Evolutionary conservation across 164 flowering plant genomes (phyloP), one percentile per base, ranked within the genome.

Genomic region (Paratinospora sagittata): DNA sequence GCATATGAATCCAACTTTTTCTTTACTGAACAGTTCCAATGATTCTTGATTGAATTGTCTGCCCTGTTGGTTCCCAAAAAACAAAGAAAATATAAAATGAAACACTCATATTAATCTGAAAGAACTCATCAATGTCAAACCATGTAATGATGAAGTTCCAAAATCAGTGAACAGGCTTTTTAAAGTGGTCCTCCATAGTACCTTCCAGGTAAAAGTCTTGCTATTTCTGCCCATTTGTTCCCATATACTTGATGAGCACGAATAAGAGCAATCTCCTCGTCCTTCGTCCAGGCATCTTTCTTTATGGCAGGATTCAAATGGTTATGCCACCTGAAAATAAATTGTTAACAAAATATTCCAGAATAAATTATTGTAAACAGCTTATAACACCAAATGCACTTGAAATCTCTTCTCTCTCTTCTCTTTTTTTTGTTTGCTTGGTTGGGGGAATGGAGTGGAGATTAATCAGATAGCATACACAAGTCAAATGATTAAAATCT

Each of bases 131-230:
- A 52, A n/a, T 13, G 19, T 19, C 58, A 52, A 52, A 47, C 1
- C 58, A 52, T 16, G 58, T 21, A 52, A 16, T 52, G 6, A 17
- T 52, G 58, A 6, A 17, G 19, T 52, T 52, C 58, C 4, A 52
- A n/a, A 39, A 52, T 52, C 58, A 52, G 58, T 16, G 6, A 6
- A 4, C 19, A 52, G 10, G 43, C 6, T 16, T 52, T 16, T 0
- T 52, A 52, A 33, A 3, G 43, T 57, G 24, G 67, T 52, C 64
- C 21, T 55, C 8, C 13, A 27, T n/a, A 8, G 57, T 81, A 86
- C 92, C 92, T 88, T 79, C 92, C 92, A 58, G 83, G 88, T 14
- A 88, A 69, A 71, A 81, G 62, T 77, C 73, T 88, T 9, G 90
- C 85, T 27, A 88, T 79, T 78, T 88, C 90, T 63, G n/a, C n/a